Percentiles rank a stretch among this genome's conserved stretches.
Evolutionary conservation across 202 grass and related monocot genomes (phyloP).

Genomic region (Dendrocalamus latiflorus): DNA sequence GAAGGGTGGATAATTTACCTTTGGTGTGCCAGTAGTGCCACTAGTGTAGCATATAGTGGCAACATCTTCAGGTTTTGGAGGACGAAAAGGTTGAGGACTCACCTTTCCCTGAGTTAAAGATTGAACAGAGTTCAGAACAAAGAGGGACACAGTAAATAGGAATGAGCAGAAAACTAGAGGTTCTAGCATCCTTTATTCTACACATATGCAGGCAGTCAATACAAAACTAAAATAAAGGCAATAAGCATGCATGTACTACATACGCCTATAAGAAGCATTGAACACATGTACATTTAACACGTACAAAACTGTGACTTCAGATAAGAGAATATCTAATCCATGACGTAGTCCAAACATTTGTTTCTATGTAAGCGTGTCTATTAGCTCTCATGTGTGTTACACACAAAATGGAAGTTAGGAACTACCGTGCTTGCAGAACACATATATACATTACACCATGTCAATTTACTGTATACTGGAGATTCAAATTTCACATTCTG

Average conservation of each 20-base stretch:
- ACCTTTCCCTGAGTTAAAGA: slow-evolving; percentile 57
- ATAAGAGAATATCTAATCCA: not conserved
- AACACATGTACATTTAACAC: not conserved
- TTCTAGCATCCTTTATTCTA: not conserved
- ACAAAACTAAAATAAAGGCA: not conserved
- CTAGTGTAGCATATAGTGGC: slow-evolving; percentile 98
- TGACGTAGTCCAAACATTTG: not conserved
- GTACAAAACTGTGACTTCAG: not conserved
- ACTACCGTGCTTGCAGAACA: not conserved
- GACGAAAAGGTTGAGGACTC: slow-evolving; percentile 58
- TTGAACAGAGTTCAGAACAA: not conserved
- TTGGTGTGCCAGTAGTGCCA: slow-evolving; percentile 90
- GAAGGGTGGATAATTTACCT: slow-evolving; percentile 46
- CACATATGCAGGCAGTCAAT: not conserved
- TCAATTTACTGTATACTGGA: not conserved
- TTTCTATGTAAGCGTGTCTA: not conserved
- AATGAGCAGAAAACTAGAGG: slow-evolving; percentile 5
- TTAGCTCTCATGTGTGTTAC: not conserved
- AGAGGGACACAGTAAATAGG: not conserved
- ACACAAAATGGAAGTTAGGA: not conserved
- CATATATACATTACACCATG: not conserved
- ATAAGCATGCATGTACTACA: not conserved
- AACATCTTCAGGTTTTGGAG: slow-evolving; percentile 79
- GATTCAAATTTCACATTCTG: not conserved
- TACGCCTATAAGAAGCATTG: not conserved